Evolutionary conservation across 208 protist genomes (phyloP).

Genomic region (Herpetomonas tarakana): DNA sequence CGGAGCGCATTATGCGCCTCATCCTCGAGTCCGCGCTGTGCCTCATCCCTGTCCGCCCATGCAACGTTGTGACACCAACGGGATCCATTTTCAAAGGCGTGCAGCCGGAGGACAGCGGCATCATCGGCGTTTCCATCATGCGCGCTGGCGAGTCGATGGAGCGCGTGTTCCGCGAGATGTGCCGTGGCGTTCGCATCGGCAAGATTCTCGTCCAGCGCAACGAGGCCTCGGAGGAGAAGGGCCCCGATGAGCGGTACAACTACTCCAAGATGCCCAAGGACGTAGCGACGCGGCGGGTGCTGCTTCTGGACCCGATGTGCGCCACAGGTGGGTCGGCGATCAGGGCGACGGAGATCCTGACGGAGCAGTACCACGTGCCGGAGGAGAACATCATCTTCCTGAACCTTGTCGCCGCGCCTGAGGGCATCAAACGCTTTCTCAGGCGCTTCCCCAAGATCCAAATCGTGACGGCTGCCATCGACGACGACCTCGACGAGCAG

Average conservation of each 20-base stretch:
- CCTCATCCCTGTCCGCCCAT: slow-evolving; percentile 83
- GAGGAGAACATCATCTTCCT: slow-evolving; percentile 97
- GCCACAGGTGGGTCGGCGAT: slow-evolving; percentile 91
- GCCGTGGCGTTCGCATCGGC: slow-evolving; percentile 95
- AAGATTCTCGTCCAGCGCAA: slow-evolving; percentile 99
- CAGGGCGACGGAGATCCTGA: slow-evolving; percentile 76
- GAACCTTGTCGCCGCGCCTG: slow-evolving; percentile 92
- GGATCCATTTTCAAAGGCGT: slow-evolving; percentile 75
- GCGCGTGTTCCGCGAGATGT: slow-evolving; percentile 90
- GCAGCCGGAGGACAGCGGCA: slow-evolving; percentile 60
- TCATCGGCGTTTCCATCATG: slow-evolving; percentile 97
- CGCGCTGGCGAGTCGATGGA: slow-evolving; percentile 98
- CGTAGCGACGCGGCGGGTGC: slow-evolving; percentile 84
- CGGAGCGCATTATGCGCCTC: slow-evolving; percentile 94
- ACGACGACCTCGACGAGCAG: slow-evolving; percentile 87
- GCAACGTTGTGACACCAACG: slow-evolving; percentile 92
- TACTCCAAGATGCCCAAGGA: slow-evolving; percentile 97
- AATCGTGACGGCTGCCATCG: slow-evolving; percentile 92
- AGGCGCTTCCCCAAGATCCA: slow-evolving; percentile 75
- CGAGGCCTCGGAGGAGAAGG: slow-evolving; percentile 85
- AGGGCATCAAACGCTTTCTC: slow-evolving; percentile 73
- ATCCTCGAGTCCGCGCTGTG: slow-evolving; percentile 92
- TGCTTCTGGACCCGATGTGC: slow-evolving; percentile 98
- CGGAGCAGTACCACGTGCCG: slow-evolving; percentile 71
- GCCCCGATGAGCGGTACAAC: slow-evolving; percentile 87